phyloP scores from a whole-genome alignment of 2,329 filamentous ascomycete species.

The Furcasterigmium sp. region DNA sequence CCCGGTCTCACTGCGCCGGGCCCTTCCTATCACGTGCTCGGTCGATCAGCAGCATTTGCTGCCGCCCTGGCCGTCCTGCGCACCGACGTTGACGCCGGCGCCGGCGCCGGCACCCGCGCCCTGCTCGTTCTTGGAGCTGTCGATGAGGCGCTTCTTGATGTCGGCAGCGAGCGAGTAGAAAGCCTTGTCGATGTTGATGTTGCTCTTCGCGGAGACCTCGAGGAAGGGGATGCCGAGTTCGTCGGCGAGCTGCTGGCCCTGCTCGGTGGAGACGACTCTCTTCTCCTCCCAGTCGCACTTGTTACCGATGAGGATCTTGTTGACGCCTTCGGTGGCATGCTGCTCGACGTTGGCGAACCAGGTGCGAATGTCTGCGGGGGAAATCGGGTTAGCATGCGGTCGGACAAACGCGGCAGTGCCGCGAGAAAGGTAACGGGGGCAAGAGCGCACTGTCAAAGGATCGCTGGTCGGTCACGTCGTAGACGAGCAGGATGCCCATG shows the following conservation, averaged over 20 bases:
- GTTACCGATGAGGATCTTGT: conserved; percentile 99
- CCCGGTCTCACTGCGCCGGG: no score
- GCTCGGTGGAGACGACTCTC: conserved; percentile 86
- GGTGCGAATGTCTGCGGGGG: conserved; percentile 79
- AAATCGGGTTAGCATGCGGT: conserved; percentile 6
- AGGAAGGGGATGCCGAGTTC: conserved; percentile 97
- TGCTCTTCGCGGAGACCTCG: conserved; percentile 97
- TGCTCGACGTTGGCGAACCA: conserved; percentile 99
- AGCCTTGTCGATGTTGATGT: conserved; percentile 99
- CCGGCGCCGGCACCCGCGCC: conserved; percentile 29
- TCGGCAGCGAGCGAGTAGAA: conserved; percentile 93
- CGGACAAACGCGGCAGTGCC: no score
- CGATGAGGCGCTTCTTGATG: conserved; percentile 98
- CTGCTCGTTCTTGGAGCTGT: conserved; percentile 76
- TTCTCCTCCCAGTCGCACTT: conserved; percentile 99
- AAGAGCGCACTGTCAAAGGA: conserved; percentile 80
- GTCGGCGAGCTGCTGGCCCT: conserved; percentile 87
- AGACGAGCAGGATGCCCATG: conserved; percentile 96
- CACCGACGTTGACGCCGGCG: conserved; percentile 64
- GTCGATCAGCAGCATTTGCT: conserved; percentile 72
- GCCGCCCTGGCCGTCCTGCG: conserved; percentile 47
- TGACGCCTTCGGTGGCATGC: conserved; percentile 96
- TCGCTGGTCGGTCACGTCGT: conserved; percentile 95
- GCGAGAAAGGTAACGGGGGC: not conserved
- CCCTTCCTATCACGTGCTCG: no score